Evolutionary conservation across 768 basidiomycete species (phyloP), one percentile per base, ranked within the genome.

Genomic region (Sutorius australiensis): DNA sequence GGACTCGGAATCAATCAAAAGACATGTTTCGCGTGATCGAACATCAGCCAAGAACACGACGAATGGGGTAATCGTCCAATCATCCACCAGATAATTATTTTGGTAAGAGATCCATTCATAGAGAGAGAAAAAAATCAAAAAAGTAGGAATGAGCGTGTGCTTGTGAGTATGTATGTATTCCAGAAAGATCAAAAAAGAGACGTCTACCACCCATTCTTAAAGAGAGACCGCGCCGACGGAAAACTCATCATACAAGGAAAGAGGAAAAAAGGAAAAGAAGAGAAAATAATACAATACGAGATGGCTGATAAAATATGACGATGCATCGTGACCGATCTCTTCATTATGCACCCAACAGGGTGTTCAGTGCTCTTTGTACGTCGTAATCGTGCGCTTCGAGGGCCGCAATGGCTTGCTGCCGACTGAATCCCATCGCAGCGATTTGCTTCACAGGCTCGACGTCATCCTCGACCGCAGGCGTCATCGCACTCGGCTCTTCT

Each of bases 351-450:
- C 78, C 79, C 54, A 95, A 71, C 53, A 94, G 70, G 56, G 80
- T 85, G 67, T 94, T 91, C 52, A 92, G 70, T 16, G 92, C 87
- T 63, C 77, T 81, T 61, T 76, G 84, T 34, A 95, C 80, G 67
- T 94, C 87, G 63, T 95, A 97, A 50, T 83, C 84, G 64, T 88
- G 77, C 52, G 80, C 84, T 69, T 95, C 95, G 6, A 98, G 76
- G 12, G 95, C 92, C 12, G 78, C 79, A 7, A 98, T 81, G 0
- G 92, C 90, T 66, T 94, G 85, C 14, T 75, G 69, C 38, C 95
- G 81, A 56, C 80, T 85, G 75, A 98, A 98, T 24, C 95, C 95
- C 94, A 98, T 97, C 17, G 79, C 80, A 43, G 83, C 84, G 37
- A 98, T 74, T 64, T 88, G 84, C 63, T 84, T 89, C 19, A 94